phyloP scores from a whole-genome alignment of 2,329 filamentous ascomycete genomes.

The Fusarium euwallaceae region DNA sequence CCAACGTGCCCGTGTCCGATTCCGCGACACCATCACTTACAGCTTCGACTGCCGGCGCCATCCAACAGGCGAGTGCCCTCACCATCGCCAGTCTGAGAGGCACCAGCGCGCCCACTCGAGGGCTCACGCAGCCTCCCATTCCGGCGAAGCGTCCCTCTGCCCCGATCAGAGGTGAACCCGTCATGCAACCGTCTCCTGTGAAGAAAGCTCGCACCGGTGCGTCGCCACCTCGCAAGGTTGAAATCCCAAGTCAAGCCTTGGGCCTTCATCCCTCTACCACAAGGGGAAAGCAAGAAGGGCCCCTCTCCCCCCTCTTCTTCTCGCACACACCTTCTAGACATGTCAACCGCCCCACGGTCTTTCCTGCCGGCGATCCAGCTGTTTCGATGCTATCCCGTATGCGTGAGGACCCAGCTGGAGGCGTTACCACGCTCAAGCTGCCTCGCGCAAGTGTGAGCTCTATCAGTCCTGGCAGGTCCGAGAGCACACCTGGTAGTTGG shows the following conservation, averaged over 20 bases:
- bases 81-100: slow-evolving; percentile 34
- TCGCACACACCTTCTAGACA: slow-evolving; percentile 58
- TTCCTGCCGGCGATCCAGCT: slow-evolving; percentile 57
- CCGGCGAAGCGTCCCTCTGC: slow-evolving; percentile 46
- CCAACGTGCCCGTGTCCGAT: slow-evolving; percentile 30
- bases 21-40: slow-evolving; percentile 19
- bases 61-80: slow-evolving; percentile 40
- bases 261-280: slow-evolving; percentile 42
- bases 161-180: slow-evolving; percentile 38
- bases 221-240: slow-evolving; percentile 59
- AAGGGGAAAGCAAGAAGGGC: slow-evolving; percentile 50
- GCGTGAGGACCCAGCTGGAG: slow-evolving; percentile 58
- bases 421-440: slow-evolving; percentile 67
- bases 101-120: slow-evolving; percentile 26
- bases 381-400: slow-evolving; percentile 62
- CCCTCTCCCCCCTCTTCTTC: slow-evolving; percentile 67
- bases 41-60: slow-evolving; percentile 28
- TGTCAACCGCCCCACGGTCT: slow-evolving; percentile 53
- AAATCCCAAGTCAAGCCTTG: slow-evolving; percentile 53
- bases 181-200: slow-evolving; percentile 53
- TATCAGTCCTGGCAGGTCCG: slow-evolving; percentile 61
- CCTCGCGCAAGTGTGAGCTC: slow-evolving; percentile 66
- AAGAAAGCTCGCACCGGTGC: slow-evolving; percentile 65
- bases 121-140: slow-evolving; percentile 32
- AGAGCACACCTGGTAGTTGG: slow-evolving; percentile 66